A percentile compares a stretch with the other conserved stretches of the same genome.
Evolutionary conservation across 2,329 filamentous ascomycete genomes (phyloP).

Genomic region (Fusarium camptoceras): DNA sequence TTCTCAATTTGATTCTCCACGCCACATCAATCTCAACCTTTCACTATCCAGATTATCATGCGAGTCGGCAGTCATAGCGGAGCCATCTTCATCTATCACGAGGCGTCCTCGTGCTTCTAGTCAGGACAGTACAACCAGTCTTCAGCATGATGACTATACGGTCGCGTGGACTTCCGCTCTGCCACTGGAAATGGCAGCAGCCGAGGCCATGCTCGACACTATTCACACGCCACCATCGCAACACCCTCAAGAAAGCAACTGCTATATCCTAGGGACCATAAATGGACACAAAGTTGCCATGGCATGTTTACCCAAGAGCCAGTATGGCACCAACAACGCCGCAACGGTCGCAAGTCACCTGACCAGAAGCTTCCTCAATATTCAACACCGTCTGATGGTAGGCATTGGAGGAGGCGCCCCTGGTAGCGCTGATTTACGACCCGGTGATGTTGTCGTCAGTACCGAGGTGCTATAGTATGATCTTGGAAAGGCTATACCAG

Average conservation of each 20-base stretch:
- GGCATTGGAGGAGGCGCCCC: conserved; percentile 42
- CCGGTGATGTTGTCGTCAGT: conserved; percentile 47
- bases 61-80: fast-evolving
- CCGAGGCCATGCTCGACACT: conserved; percentile 45
- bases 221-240: conserved; percentile 14
- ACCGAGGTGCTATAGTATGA: conserved; percentile 44
- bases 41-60: not conserved
- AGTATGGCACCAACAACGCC: conserved; percentile 41
- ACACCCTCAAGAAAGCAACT: conserved; percentile 36
- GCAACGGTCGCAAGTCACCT: conserved; percentile 41
- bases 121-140: fast-evolving
- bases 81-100: not conserved
- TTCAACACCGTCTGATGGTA: conserved; percentile 34
- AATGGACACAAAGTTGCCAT: conserved; percentile 44
- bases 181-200: conserved; percentile 44
- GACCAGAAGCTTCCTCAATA: conserved; percentile 55
- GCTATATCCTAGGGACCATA: conserved; percentile 41
- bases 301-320: conserved; percentile 34
- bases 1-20: too few species aligned
- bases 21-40: not conserved
- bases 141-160: conserved; percentile 36
- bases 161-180: conserved; percentile 51
- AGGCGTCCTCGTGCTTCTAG: not conserved
- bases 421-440: conserved; percentile 29
- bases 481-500: conserved; percentile 31